Conservation (phyloP, 805 yeast genomes). For the Hanseniaspora opuntiae region DNA sequence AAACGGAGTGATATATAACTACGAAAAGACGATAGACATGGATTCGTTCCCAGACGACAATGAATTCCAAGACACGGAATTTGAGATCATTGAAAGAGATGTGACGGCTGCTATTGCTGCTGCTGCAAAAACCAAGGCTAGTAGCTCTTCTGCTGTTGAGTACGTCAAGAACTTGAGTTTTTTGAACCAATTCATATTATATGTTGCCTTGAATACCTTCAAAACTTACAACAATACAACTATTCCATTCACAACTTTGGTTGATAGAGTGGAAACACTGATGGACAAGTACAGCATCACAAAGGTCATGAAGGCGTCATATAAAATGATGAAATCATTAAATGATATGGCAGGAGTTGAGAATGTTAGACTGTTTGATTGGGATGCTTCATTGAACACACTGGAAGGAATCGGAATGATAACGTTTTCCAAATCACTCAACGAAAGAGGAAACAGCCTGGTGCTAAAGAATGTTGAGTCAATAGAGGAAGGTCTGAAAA, state of each 20-base stretch:
- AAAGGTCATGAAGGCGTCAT: not conserved
- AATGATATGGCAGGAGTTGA: slow-evolving; percentile 32
- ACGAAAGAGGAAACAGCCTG: slow-evolving; percentile 54
- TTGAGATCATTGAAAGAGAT: slow-evolving; percentile 41
- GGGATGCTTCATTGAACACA: slow-evolving; percentile 45
- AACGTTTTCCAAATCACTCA: slow-evolving; percentile 48
- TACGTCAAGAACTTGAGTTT: slow-evolving; percentile 50
- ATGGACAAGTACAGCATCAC: slow-evolving; percentile 27
- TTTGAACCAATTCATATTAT: slow-evolving; percentile 57
- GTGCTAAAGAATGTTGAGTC: slow-evolving; percentile 32
- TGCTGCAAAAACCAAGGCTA: slow-evolving; percentile 66
- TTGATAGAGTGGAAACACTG: slow-evolving; percentile 58
- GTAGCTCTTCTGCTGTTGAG: slow-evolving; percentile 54
- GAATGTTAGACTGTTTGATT: slow-evolving; percentile 39
- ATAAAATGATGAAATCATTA: slow-evolving; percentile 20
- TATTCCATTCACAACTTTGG: slow-evolving; percentile 56
- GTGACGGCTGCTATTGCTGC: slow-evolving; percentile 50
- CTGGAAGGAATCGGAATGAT: slow-evolving; percentile 69
- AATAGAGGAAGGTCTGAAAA: slow-evolving; percentile 34
- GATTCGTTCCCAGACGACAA: slow-evolving; percentile 9
- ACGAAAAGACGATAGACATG: slow-evolving; percentile 16
- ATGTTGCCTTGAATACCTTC: slow-evolving; percentile 48
- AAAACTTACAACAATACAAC: slow-evolving; percentile 62
- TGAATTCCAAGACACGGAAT: slow-evolving; percentile 19
- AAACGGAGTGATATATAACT: slow-evolving; percentile 19